phyloP scores from a whole-genome alignment of 2,329 filamentous ascomycete genomes.

The Ophiostoma tasmaniense region DNA sequence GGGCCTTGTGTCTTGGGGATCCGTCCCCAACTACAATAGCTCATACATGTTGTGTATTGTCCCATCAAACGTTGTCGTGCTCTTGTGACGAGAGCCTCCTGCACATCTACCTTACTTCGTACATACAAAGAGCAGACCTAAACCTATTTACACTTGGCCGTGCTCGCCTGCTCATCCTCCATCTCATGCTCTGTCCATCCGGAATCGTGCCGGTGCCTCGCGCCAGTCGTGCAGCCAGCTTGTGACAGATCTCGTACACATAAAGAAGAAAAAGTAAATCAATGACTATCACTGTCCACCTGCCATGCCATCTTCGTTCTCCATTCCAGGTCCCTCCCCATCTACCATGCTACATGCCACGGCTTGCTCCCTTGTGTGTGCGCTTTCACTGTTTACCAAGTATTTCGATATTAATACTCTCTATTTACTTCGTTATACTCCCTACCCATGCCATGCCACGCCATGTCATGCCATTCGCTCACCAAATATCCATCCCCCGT shows the following conservation, averaged over 20 bases:
- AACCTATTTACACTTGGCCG: conserved; percentile 1
- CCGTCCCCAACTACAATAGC: neutral
- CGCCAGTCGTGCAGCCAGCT: neutral
- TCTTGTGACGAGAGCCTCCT: neutral
- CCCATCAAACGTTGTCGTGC: neutral
- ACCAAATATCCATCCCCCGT: neutral
- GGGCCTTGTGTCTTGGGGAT: neutral
- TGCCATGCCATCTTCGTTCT: neutral
- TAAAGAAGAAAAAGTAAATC: neutral
- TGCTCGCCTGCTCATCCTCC: neutral
- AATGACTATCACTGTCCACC: neutral
- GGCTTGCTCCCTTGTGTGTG: neutral
- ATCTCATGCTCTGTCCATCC: neutral
- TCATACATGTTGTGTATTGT: too few relatives aligned
- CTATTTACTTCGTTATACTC: neutral
- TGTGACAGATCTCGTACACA: neutral
- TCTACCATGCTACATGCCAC: neutral
- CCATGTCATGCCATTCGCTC: neutral
- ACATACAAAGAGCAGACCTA: neutral
- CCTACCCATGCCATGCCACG: neutral
- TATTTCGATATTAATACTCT: neutral
- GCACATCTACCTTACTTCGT: neutral
- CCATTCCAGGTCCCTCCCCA: neutral
- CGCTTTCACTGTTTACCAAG: too few relatives aligned
- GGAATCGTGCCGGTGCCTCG: neutral